A percentile compares a stretch with the other conserved stretches of the same genome.
Conservation (phyloP, 2,329 filamentous ascomycete genomes). For the Colletotrichum costaricense region DNA sequence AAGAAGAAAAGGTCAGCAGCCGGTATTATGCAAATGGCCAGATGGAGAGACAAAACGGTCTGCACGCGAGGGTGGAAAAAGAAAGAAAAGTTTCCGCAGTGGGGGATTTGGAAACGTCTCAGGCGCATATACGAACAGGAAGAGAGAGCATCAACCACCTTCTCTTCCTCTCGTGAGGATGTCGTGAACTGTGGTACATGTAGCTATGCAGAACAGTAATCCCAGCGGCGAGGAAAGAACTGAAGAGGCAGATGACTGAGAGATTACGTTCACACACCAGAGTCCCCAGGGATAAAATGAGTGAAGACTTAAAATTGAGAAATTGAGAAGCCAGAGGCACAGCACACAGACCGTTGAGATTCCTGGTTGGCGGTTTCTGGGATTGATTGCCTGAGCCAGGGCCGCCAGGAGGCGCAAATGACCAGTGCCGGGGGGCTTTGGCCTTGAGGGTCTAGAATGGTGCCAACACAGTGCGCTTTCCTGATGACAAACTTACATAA, state of each 20-base stretch:
- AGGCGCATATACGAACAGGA: neutral
- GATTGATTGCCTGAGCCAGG: constrained; percentile 19
- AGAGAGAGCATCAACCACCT: neutral
- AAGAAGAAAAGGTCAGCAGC: constrained; percentile 2
- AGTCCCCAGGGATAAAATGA: neutral
- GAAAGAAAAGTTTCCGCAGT: neutral
- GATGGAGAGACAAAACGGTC: constrained; percentile 23
- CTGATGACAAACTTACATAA: neutral
- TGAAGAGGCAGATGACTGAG: neutral
- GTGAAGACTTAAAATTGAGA: neutral
- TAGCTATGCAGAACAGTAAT: neutral
- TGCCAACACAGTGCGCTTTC: constrained; percentile 9
- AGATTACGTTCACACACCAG: neutral
- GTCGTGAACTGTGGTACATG: neutral
- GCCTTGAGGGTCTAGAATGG: constrained; percentile 12
- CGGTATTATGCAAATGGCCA: neutral
- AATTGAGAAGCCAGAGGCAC: neutral
- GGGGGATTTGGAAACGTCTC: neutral
- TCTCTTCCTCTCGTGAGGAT: neutral
- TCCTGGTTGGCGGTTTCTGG: constrained; percentile 2
- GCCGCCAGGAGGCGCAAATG: constrained; percentile 23
- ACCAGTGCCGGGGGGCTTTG: constrained; percentile 16
- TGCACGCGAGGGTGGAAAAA: constrained; percentile 7
- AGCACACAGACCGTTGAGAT: constrained; percentile 26
- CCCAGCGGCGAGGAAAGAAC: neutral